Base-by-base conservation (phyloP, 495 filamentous ascomycete genomes). In the Neurospora tetrasperma region DNA sequence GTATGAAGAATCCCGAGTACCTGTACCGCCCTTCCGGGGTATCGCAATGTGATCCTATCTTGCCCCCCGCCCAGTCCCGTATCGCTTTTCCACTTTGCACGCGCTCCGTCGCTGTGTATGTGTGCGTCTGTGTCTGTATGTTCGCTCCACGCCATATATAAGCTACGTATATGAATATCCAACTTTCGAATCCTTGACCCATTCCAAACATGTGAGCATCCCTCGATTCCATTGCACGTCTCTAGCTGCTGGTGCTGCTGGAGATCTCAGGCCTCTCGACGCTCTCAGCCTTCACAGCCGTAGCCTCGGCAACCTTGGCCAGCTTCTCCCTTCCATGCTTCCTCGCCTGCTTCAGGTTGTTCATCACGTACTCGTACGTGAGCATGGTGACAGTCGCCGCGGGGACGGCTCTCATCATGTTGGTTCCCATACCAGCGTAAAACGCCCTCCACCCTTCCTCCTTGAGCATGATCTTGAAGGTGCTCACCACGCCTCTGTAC, bases 401-500 rank as follows among this genome's bases (percentile, higher is more conserved):
- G 31, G 96, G 96, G 23, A 99, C 90, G 18, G 96, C 96, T 70
- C 96, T 89, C 85, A 98, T 92, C 86, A 99, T 91, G 82, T 99
- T 99, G 42, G 94, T 97, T 43, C 96, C 96, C 88, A 99, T 96
- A 39, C 96, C 96, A 27, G 94, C 93, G 79, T 99, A 99, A 79
- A 99, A 98, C 8, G 94, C 96, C 69, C 91, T 86, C 94, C 96
- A 97, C 2, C 96, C 96, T 81, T 99, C 96, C 81, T 99, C 96
- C 31, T 85, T 83, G 42, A 97, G 80, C 68, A 99, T 98, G 4
- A 90, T 94, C 75, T 89, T 88, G 79, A 89, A 92, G 5, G 94
- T 98, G 76, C 88, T 89, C n/a, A 94, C 76, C 40, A 97, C 86
- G 39, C 96, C 96, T 73, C 83, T 85, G 80, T 98, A 98, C 70